These are phyloP conservation scores for Clarireedia paspali DNA, from an alignment of 2,329 filamentous ascomycete species.

Conservation along the genomic window DNA sequence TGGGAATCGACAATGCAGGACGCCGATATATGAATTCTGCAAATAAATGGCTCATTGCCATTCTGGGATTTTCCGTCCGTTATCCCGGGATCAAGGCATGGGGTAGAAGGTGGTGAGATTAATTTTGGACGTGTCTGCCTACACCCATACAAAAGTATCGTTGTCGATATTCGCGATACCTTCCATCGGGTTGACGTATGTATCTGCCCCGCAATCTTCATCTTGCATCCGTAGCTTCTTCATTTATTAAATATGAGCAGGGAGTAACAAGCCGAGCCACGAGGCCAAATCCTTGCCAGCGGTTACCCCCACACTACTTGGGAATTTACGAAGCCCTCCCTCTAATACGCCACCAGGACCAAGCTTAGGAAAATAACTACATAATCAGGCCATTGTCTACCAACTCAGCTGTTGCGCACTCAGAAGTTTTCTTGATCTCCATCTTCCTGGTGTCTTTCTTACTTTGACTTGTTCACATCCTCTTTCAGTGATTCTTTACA, in stretches of 20 bases:
- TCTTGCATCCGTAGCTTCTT: constrained; percentile 4
- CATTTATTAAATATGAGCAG: not conserved
- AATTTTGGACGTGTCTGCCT: not conserved
- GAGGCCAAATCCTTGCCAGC: constrained; percentile 15
- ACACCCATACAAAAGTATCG: not conserved
- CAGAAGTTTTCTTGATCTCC: not conserved
- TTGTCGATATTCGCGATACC: not conserved
- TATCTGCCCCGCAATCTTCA: constrained; percentile 5
- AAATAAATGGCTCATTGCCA: not conserved
- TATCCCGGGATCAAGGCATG: not conserved
- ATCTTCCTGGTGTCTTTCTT: not conserved
- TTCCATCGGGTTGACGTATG: not conserved
- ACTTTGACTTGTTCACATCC: not conserved
- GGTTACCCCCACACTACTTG: constrained; percentile 16
- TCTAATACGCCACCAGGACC: constrained; percentile 5
- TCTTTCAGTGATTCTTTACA: not conserved
- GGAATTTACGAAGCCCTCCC: not conserved
- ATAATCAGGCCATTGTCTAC: not conserved
- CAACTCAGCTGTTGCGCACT: not conserved
- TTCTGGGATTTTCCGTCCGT: not conserved
- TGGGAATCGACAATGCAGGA: not conserved
- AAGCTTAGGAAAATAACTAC: constrained; percentile 4
- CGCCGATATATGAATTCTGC: not conserved
- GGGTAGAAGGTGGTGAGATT: not conserved
- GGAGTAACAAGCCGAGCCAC: constrained; percentile 15